Conservation (phyloP, 345 rosid genomes). For the Mallotus nudiflorus region DNA sequence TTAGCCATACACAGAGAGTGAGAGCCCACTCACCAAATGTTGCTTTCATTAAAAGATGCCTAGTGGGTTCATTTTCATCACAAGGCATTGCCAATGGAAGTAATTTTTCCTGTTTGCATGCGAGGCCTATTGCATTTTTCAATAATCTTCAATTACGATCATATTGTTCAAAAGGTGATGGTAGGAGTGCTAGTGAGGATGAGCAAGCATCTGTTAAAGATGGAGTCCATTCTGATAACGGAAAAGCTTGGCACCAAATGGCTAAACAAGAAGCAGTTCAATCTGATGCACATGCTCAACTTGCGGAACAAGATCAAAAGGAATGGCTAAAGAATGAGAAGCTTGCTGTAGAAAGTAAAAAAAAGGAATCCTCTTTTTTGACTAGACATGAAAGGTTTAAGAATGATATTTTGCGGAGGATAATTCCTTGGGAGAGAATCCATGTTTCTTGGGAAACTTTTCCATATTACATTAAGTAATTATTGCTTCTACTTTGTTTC, state of each 20-base stretch:
- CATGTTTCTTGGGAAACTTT: constrained; percentile 90
- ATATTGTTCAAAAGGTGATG: constrained; percentile 84
- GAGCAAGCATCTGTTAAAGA: constrained; percentile 52
- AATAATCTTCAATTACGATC: constrained; percentile 46
- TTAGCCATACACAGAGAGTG: constrained; percentile 23
- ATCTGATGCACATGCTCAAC: constrained; percentile 62
- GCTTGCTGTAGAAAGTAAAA: constrained; percentile 67
- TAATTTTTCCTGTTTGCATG: constrained; percentile 19
- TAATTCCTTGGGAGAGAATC: constrained; percentile 90
- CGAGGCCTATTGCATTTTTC: constrained; percentile 25
- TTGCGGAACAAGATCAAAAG: constrained; percentile 92
- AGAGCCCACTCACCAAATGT: constrained; percentile 26
- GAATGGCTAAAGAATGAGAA: constrained; percentile 90
- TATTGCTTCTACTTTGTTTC: constrained; percentile 18
- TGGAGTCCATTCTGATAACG: constrained; percentile 42
- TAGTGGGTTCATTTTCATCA: constrained; percentile 32
- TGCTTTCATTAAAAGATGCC: constrained; percentile 39
- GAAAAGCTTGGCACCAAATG: constrained; percentile 38
- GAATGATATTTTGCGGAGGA: constrained; percentile 70
- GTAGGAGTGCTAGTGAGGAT: constrained; percentile 76
- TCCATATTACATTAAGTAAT: constrained; percentile 91
- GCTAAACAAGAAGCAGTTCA: constrained; percentile 34
- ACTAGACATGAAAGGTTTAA: constrained; percentile 73
- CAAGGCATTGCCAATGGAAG: constrained; percentile 26
- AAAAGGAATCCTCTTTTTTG: constrained; percentile 76